Percentiles rank a stretch among this genome's conserved stretches.
Conservation (phyloP, 495 filamentous ascomycete species). For the Lophium mytilinum region DNA sequence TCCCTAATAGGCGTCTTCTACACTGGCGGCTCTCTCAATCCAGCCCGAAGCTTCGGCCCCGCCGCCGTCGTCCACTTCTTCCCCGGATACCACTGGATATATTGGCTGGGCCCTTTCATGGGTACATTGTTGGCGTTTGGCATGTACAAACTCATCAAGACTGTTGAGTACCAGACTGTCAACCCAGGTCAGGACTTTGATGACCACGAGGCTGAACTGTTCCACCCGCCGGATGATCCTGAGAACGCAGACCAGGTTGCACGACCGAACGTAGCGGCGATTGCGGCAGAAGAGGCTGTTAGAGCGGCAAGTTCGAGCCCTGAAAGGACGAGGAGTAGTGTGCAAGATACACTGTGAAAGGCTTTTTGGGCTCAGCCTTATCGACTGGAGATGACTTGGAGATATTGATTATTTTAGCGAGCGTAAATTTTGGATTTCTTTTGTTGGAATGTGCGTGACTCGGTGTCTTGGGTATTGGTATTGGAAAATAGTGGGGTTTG, state of each 20-base stretch:
- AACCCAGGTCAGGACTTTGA: conserved; percentile 66
- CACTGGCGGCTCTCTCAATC: conserved; percentile 65
- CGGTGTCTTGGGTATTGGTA: too few relatives aligned
- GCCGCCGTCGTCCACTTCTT: conserved; percentile 66
- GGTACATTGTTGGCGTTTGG: conserved; percentile 32
- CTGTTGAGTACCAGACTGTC: conserved; percentile 63
- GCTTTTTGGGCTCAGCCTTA: too few relatives aligned
- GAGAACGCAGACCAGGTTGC: conserved; percentile 9
- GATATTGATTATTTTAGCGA: too few relatives aligned
- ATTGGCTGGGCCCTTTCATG: conserved; percentile 36
- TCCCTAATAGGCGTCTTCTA: conserved; percentile 49
- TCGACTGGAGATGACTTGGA: too few relatives aligned
- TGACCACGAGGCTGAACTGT: conserved; percentile 29
- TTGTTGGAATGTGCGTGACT: too few relatives aligned
- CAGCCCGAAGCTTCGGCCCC: conserved; percentile 62
- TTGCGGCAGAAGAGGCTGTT: conserved; percentile 17
- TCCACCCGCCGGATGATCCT: conserved; percentile 16
- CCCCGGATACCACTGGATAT: conserved; percentile 59
- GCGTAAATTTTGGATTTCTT: too few relatives aligned
- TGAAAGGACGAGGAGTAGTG: background rate
- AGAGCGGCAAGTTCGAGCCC: background rate
- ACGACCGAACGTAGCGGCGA: conserved; percentile 23
- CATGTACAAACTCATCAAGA: conserved; percentile 39
- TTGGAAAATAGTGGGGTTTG: too few relatives aligned
- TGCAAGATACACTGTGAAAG: background rate